phyloP scores from a whole-genome alignment of 2,329 filamentous ascomycete species.

The Pseudogymnoascus sp. region DNA sequence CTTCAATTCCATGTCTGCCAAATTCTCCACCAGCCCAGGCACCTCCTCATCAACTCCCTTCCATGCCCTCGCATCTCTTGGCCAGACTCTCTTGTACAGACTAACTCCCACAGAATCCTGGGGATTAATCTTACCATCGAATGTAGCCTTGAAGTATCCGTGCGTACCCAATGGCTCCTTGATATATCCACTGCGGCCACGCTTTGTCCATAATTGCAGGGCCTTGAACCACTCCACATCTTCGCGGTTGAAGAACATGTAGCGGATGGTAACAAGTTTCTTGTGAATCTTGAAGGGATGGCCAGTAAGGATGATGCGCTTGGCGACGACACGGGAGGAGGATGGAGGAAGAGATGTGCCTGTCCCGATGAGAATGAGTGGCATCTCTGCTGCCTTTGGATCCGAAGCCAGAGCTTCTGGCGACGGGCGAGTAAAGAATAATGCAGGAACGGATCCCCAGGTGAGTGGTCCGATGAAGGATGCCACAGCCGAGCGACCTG shows the following conservation, averaged over 20 bases:
- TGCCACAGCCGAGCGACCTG: constrained; percentile 80
- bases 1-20: constrained; percentile 21
- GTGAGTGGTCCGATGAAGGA: constrained; percentile 84
- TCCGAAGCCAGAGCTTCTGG: constrained; percentile 36
- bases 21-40: constrained; percentile 22
- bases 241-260: constrained; percentile 99
- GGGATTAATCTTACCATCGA: constrained; percentile 92
- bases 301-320: constrained; percentile 86
- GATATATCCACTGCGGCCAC: constrained; percentile 81
- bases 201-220: constrained; percentile 84
- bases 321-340: constrained; percentile 76
- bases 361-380: constrained; percentile 70
- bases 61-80: constrained; percentile 51
- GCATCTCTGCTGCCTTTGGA: constrained; percentile 37
- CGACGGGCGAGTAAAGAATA: constrained; percentile 69
- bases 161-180: constrained; percentile 94
- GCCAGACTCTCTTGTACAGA: constrained; percentile 79
- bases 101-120: constrained; percentile 90
- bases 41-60: constrained; percentile 12
- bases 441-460: constrained; percentile 83
- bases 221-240: constrained; percentile 98
- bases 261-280: constrained; percentile 89
- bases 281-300: constrained; percentile 99
- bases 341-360: constrained; percentile 77
- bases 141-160: constrained; percentile 99